phyloP scores from a whole-genome alignment of 208 protist species.

The Polymyxa betae region DNA sequence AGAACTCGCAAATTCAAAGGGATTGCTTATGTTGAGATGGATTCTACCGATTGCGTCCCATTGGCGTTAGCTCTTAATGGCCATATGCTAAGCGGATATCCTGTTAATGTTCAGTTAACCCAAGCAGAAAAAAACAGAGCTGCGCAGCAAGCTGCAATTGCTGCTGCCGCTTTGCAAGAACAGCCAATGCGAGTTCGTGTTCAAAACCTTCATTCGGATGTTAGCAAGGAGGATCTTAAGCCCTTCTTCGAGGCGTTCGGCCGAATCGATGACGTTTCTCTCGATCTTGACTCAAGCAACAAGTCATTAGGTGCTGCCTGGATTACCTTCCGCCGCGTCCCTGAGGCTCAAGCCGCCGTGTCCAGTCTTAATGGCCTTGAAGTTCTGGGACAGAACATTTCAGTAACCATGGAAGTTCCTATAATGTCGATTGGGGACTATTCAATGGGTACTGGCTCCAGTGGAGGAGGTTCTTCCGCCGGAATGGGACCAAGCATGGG shows the following conservation, averaged over 20 bases:
- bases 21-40: slow-evolving; percentile 61
- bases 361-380: slow-evolving; percentile 18
- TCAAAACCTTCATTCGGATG: slow-evolving; percentile 55
- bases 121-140: slow-evolving; percentile 60
- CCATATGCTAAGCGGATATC: slow-evolving; percentile 59
- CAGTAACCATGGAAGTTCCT: slow-evolving; percentile 39
- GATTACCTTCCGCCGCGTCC: slow-evolving; percentile 34
- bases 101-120: slow-evolving; percentile 61
- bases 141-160: slow-evolving; percentile 41
- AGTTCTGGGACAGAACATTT: slow-evolving; percentile 43
- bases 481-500: neutral
- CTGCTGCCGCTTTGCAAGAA: slow-evolving; percentile 39
- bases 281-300: neutral
- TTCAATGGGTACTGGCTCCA: neutral
- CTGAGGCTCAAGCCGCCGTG: slow-evolving; percentile 43
- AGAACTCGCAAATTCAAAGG: slow-evolving; percentile 64
- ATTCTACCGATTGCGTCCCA: slow-evolving; percentile 46
- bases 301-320: slow-evolving; percentile 33
- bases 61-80: slow-evolving; percentile 58
- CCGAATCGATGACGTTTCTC: slow-evolving; percentile 45
- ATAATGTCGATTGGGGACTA: neutral
- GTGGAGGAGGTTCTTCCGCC: neutral
- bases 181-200: slow-evolving; percentile 59
- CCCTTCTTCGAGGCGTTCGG: slow-evolving; percentile 60
- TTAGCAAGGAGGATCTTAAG: slow-evolving; percentile 61